Evolutionary conservation across 2,329 filamentous ascomycete species (phyloP), one percentile per base, ranked within the genome.

Genomic region (Keithomyces neogunnii): DNA sequence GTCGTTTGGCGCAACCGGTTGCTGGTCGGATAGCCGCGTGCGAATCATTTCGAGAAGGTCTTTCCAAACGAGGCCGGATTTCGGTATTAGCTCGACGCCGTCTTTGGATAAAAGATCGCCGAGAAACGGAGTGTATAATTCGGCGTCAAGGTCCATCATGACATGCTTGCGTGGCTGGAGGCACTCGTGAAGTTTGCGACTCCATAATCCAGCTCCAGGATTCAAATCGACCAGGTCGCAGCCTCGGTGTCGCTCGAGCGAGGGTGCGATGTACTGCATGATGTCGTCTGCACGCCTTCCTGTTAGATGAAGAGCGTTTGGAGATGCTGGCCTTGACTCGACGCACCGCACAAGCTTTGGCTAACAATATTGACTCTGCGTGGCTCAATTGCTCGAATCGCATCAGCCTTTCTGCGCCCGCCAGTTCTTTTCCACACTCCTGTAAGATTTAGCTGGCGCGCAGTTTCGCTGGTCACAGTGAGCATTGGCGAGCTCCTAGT

Each of bases 181-280:
- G 45, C 78, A 71, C 0, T 88, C 75, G 63, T 96, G 83, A 1
- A 97, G 73, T 60, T 85, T 88, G 31, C 74, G 73, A 35, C 91
- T 95, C 81, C 86, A 93, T 2, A 95, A 50, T 7, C 90, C 89
- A 1, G 72, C 72, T 11, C 90, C 90, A 0, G 92, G 92, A 65
- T 91, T 89, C 51, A 96, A 73, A 63, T 97, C 92, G 60, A 99
- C 73, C 44, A 97, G 77, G 60, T 95, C 90, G 68, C 91, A 90
- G 50, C 88, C 88, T 47, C 75, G 72, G 66, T 93, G 85, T 44
- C 81, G 78, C 35, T 81, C 71, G 19, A 97, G 76, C 3, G 82
- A 82, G 1, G 79, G 77, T 2, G 78, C 81, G n/a, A 95, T 70
- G 54, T 88, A 88, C 5, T 80, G 64, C 45, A 95, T 60, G 11